Evolutionary conservation across 2,329 filamentous ascomycete genomes (phyloP), one percentile per base, ranked within the genome.

Genomic region (Trichoderma sp.): DNA sequence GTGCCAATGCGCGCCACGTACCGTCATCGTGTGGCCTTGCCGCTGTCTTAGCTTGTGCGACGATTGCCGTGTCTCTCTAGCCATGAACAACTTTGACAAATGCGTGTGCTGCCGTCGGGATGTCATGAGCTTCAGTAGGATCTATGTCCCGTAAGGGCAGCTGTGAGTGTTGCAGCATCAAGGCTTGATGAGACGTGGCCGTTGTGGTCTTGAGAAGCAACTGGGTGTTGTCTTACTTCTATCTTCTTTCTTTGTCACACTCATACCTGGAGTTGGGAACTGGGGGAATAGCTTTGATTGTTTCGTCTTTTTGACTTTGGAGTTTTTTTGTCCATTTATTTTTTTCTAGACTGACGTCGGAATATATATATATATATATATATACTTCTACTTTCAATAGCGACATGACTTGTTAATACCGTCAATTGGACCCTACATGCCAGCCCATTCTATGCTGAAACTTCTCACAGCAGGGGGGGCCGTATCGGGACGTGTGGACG

Each of bases 61-160:
- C 77, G 95, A 98, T 72, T 98, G 95, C 76, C 86, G 95, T 35
- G 92, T 98, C 39, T 94, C 92, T 52, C 84, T 98, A 70, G 95
- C 95, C 4, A 94, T 97, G 89, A 96, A 97, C 77, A 98, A 98
- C 77, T 98, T 97, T 77, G 92, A 94, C 71, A 96, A 92, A 76
- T 99, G 95, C 76, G 94, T 98, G 45, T 98, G 94, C 74, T 98
- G 95, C 78, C 87, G 95, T 60, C 88, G 92, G 67, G 91, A 95
- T 73, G 93, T 98, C 34, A 87, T 89, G 66, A 95, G 94, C 65
- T 98, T 97, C 78, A 94, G 92, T 72, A 88, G 93, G 73, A 88
- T 99, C 69, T 99, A 92, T 83, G 93, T 98, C 48, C 95, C 95
- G 3, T 73, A 63, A 68, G 4, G 6, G n/a, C 13, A 25, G n/a